Percentiles rank a stretch among this genome's conserved stretches.
Conservation (phyloP, 2,329 filamentous ascomycete genomes). For the Ophiocordyceps sinensis region DNA sequence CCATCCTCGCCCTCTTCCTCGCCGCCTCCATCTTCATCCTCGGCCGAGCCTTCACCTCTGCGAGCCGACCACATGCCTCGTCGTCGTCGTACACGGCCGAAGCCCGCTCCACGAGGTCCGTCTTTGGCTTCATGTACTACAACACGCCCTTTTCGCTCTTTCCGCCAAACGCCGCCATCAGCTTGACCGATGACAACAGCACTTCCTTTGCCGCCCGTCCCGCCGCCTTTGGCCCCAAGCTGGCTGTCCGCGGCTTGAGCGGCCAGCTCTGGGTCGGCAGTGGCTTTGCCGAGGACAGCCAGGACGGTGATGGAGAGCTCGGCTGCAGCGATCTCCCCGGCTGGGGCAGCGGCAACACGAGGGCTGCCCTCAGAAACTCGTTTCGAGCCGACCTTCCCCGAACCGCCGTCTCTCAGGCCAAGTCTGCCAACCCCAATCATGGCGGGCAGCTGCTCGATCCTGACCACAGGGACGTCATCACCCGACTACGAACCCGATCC, state of each 20-base stretch:
- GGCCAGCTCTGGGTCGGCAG: slow-evolving; percentile 89
- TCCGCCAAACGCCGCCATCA: slow-evolving; percentile 89
- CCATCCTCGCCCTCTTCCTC: slow-evolving; percentile 39
- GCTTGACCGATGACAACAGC: slow-evolving; percentile 92
- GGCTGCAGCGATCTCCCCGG: slow-evolving; percentile 91
- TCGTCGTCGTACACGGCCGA: slow-evolving; percentile 10
- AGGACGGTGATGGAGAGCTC: slow-evolving; percentile 65
- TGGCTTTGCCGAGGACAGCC: slow-evolving; percentile 70
- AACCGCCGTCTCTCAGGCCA: slow-evolving; percentile 6
- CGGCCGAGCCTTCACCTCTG: slow-evolving; percentile 34
- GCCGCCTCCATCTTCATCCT: slow-evolving; percentile 39
- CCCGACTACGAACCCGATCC: slow-evolving; percentile 3
- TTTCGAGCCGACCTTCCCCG: slow-evolving; percentile 15
- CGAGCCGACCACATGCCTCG: slow-evolving; percentile 12
- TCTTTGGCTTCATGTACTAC: slow-evolving; percentile 48
- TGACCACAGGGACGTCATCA: slow-evolving; percentile 10
- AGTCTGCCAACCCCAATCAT: slow-evolving; percentile 6
- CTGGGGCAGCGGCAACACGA: slow-evolving; percentile 53
- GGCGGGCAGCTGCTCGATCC: slow-evolving; percentile 12
- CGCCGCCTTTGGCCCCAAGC: slow-evolving; percentile 75
- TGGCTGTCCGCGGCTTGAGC: slow-evolving; percentile 65
- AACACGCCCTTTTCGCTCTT: slow-evolving; percentile 75
- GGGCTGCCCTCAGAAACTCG: slow-evolving; percentile 25
- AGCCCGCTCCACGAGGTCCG: slow-evolving; percentile 9
- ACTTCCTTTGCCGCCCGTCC: slow-evolving; percentile 91